Percentiles rank a stretch among this genome's conserved stretches.
These are phyloP conservation scores for Macrocybe sp. DNA, from an alignment of 1,284 basidiomycete species.

Conservation along the genomic window DNA sequence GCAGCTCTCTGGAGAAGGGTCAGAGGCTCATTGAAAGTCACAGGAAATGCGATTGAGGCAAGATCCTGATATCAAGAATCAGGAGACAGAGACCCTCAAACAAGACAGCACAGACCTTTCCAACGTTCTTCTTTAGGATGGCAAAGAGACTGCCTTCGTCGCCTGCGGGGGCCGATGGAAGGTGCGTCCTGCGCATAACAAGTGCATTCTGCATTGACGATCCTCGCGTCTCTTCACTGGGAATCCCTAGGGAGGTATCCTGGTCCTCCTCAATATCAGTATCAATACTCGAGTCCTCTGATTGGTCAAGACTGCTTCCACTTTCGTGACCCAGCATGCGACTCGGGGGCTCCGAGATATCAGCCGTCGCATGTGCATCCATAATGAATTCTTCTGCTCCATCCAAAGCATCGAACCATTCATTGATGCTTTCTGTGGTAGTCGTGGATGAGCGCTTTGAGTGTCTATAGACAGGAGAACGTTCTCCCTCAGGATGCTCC, in stretches of 20 bases:
- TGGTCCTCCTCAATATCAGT: constrained; percentile 39
- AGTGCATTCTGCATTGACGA: constrained; percentile 11
- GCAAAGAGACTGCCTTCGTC: constrained; percentile 87
- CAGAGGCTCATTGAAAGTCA: constrained; percentile 87
- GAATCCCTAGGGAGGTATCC: constrained; percentile 1
- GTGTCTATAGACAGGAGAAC: constrained; percentile 29
- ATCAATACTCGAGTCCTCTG: constrained; percentile 40
- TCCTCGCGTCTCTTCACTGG: neutral
- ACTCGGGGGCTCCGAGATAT: constrained; percentile 38
- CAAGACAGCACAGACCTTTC: constrained; percentile 54
- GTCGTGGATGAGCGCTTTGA: constrained; percentile 51
- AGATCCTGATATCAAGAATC: constrained; percentile 53
- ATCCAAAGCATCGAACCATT: constrained; percentile 72
- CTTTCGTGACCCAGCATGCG: constrained; percentile 34
- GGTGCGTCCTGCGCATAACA: constrained; percentile 50
- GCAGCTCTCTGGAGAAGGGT: constrained; percentile 76
- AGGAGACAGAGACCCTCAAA: neutral
- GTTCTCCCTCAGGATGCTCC: constrained; percentile 31
- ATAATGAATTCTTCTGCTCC: constrained; percentile 68
- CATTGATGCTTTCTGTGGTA: constrained; percentile 51
- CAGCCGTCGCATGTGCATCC: constrained; percentile 37
- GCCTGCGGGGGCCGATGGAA: constrained; percentile 65
- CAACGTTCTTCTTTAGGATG: constrained; percentile 89
- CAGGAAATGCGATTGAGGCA: constrained; percentile 80
- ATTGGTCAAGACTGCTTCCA: constrained; percentile 32